phyloP scores from a whole-genome alignment of 768 basidiomycete species.

The Hericium alpestre region DNA sequence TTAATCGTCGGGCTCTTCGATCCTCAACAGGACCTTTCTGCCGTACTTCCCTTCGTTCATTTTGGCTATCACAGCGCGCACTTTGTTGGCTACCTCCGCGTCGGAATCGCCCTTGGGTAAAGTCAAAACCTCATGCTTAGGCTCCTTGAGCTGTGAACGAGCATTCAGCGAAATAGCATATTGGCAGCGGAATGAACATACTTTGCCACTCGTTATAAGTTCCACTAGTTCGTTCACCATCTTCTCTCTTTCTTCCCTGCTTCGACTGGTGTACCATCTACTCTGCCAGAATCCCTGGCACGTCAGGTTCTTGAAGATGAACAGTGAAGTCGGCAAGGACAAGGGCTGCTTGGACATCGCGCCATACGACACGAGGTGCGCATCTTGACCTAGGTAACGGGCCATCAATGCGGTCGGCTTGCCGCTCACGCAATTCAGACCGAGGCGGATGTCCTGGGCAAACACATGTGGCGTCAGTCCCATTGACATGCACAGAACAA shows the following conservation, averaged over 20 bases:
- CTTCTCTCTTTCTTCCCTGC: slow-evolving; percentile 35
- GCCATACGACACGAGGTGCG: slow-evolving; percentile 78
- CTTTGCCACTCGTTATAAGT: slow-evolving; percentile 48
- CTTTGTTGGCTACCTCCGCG: slow-evolving; percentile 21
- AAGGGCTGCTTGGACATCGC: slow-evolving; percentile 84
- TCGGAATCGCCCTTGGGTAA: slow-evolving; percentile 34
- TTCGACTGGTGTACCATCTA: slow-evolving; percentile 50
- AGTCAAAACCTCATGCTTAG: slow-evolving; percentile 58
- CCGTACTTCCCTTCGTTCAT: slow-evolving; percentile 30
- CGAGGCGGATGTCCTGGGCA: slow-evolving; percentile 31
- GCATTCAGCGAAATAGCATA: neutral
- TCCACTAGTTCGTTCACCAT: slow-evolving; percentile 41
- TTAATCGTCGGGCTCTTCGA: slow-evolving; percentile 21
- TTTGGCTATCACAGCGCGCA: slow-evolving; percentile 25
- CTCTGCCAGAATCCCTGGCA: slow-evolving; percentile 74
- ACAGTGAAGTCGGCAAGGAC: slow-evolving; percentile 62
- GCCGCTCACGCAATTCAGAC: slow-evolving; percentile 56
- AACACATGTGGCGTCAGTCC: neutral
- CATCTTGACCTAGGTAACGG: slow-evolving; percentile 51
- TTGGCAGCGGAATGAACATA: slow-evolving; percentile 14
- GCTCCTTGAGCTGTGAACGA: slow-evolving; percentile 44
- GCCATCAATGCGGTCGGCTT: slow-evolving; percentile 60
- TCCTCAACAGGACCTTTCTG: slow-evolving; percentile 37
- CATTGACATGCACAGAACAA: neutral
- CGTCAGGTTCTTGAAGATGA: slow-evolving; percentile 79